Evolutionary conservation across 176 grass and related monocot genomes (phyloP).

Genomic region (Phoenix dactylifera): DNA sequence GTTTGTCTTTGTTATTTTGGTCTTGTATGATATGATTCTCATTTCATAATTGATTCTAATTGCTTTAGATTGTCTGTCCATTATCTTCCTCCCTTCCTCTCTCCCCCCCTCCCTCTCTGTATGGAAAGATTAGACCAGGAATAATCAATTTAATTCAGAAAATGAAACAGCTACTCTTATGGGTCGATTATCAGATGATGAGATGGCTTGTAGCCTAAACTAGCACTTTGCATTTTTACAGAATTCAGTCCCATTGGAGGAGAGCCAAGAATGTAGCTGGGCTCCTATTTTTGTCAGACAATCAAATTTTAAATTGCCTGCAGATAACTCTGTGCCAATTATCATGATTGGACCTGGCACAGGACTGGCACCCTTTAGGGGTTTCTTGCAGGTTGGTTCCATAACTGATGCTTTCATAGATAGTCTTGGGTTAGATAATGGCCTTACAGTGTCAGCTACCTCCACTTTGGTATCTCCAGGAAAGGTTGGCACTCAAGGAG

Average conservation of each 20-base stretch:
- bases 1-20: no score
- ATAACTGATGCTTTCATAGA: not conserved
- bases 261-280: slow-evolving; percentile 83
- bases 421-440: no score
- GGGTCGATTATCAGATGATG: no score
- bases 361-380: slow-evolving; percentile 87
- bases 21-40: no score
- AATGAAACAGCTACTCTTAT: no score
- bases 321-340: slow-evolving; percentile 59
- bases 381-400: slow-evolving; percentile 89
- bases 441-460: not conserved
- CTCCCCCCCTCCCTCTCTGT: no score
- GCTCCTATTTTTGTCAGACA: slow-evolving; percentile 89
- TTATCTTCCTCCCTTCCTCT: no score
- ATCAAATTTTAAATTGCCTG: slow-evolving; percentile 85
- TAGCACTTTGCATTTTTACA: slow-evolving; percentile 17
- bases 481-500: slow-evolving; percentile 70
- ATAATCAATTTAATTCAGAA: no score
- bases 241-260: slow-evolving; percentile 72
- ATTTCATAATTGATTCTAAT: no score
- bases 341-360: slow-evolving; percentile 99
- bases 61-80: no score
- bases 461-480: slow-evolving; percentile 26
- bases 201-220: no score
- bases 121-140: no score